Percentiles rank a stretch among this genome's conserved stretches.
These are phyloP conservation scores for Penicillium psychrofluorescens DNA, from an alignment of 495 filamentous ascomycete genomes.

Conservation along the genomic window DNA sequence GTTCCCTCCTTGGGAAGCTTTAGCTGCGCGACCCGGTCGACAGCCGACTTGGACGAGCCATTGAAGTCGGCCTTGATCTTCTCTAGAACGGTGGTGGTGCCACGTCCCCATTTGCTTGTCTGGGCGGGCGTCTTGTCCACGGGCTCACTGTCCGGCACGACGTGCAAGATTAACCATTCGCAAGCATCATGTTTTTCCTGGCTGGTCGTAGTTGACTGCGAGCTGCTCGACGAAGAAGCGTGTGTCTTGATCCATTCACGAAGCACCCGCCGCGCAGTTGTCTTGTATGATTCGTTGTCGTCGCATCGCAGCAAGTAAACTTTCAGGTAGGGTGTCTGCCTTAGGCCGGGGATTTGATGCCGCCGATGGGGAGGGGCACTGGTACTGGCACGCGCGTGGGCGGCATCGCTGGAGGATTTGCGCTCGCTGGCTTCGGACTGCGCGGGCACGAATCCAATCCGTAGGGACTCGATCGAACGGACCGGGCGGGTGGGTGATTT, in stretches of 20 bases:
- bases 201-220: slow-evolving; percentile 29
- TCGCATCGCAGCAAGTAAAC: slow-evolving; percentile 83
- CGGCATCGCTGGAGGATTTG: slow-evolving; percentile 28
- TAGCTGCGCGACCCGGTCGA: slow-evolving; percentile 81
- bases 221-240: slow-evolving; percentile 37
- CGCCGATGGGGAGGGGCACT: slow-evolving; percentile 51
- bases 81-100: slow-evolving; percentile 75
- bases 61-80: slow-evolving; percentile 92
- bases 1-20: slow-evolving; percentile 49
- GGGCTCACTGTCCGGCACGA: slow-evolving; percentile 54
- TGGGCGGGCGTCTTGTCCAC: slow-evolving; percentile 65
- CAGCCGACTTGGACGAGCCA: slow-evolving; percentile 63
- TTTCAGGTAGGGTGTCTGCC: slow-evolving; percentile 92
- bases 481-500: slow-evolving; percentile 86
- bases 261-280: slow-evolving; percentile 63
- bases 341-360: slow-evolving; percentile 91
- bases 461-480: slow-evolving; percentile 84
- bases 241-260: slow-evolving; percentile 87
- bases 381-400: slow-evolving; percentile 13
- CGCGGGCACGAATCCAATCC: slow-evolving; percentile 72
- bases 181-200: slow-evolving; percentile 90
- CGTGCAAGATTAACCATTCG: slow-evolving; percentile 92
- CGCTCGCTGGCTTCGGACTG: slow-evolving; percentile 25
- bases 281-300: slow-evolving; percentile 90
- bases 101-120: slow-evolving; percentile 71